Conservation (phyloP, 805 yeast species). For the Wickerhamiella brachini region DNA sequence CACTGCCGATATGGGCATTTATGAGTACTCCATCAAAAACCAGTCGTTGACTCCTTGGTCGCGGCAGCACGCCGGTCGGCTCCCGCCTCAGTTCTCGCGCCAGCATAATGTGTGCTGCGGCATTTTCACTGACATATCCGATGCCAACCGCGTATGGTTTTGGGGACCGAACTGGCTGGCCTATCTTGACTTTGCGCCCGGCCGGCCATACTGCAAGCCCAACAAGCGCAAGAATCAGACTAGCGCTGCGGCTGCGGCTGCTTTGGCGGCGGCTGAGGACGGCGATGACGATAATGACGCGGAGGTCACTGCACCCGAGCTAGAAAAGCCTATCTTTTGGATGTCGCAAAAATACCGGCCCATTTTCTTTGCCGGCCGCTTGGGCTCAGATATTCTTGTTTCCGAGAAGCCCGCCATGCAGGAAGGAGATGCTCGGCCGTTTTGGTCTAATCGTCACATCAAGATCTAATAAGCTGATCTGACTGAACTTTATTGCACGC, state of each 20-base stretch:
- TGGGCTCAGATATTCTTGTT: constrained; percentile 42
- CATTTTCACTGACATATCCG: constrained; percentile 36
- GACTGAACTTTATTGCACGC: too few relatives aligned
- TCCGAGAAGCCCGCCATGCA: constrained; percentile 63
- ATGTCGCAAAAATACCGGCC: constrained; percentile 64
- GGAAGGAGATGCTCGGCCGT: constrained; percentile 26
- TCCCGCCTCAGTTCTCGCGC: constrained; percentile 50
- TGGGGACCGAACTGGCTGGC: constrained; percentile 78
- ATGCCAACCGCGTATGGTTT: constrained; percentile 50
- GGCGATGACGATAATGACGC: constrained; percentile 18
- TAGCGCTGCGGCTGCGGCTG: constrained; percentile 7
- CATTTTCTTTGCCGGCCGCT: constrained; percentile 41
- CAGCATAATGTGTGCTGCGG: constrained; percentile 63
- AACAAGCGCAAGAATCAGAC: constrained; percentile 25
- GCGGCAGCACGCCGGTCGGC: constrained; percentile 51
- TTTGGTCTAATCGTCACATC: constrained; percentile 25
- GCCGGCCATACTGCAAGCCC: constrained; percentile 35
- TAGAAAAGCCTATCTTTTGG: constrained; percentile 36
- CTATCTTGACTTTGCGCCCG: constrained; percentile 49
- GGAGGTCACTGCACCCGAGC: constrained; percentile 27
- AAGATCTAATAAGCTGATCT: too few relatives aligned
- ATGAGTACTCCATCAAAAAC: constrained; percentile 43
- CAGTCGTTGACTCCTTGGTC: constrained; percentile 58
- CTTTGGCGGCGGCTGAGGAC: constrained; percentile 12
- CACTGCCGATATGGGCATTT: constrained; percentile 60